These are phyloP conservation scores for Colletotrichum acutatum DNA, from an alignment of 2,329 filamentous ascomycete species.

Conservation along the genomic window DNA sequence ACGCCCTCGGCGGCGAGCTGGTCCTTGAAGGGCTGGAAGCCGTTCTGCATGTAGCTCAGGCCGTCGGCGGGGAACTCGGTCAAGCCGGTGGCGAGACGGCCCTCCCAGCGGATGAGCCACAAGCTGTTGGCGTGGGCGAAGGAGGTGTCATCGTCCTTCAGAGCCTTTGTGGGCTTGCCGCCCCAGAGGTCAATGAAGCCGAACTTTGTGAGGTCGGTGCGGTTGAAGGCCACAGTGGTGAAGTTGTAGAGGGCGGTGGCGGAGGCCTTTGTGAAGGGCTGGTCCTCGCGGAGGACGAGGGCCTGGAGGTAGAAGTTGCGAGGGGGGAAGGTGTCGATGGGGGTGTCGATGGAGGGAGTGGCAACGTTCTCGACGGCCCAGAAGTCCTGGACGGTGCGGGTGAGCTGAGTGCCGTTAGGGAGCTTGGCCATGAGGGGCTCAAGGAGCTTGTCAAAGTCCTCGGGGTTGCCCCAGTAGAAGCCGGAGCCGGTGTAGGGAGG, in stretches of 20 bases:
- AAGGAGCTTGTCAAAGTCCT: constrained; percentile 32
- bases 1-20: constrained; percentile 20
- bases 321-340: constrained; percentile 27
- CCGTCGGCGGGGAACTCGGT: constrained; percentile 60
- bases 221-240: constrained; percentile 31
- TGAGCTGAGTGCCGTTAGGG: constrained; percentile 20
- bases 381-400: constrained; percentile 31
- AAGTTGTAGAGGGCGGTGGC: constrained; percentile 27
- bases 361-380: constrained; percentile 34
- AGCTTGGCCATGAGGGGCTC: constrained; percentile 29
- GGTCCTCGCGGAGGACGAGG: constrained; percentile 29
- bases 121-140: constrained; percentile 53
- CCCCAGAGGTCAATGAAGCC: constrained; percentile 37
- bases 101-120: constrained; percentile 47
- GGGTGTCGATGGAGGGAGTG: constrained; percentile 30
- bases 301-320: constrained; percentile 36
- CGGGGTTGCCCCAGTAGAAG: constrained; percentile 36
- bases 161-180: constrained; percentile 38
- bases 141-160: constrained; percentile 48
- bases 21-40: constrained; percentile 42
- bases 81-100: constrained; percentile 47
- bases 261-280: constrained; percentile 32
- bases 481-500: constrained; percentile 27
- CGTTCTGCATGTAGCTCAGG: constrained; percentile 56
- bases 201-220: constrained; percentile 33